These are phyloP conservation scores for Elaeis oleifera DNA, from an alignment of 202 grass and related monocot species.

Conservation along the genomic window DNA sequence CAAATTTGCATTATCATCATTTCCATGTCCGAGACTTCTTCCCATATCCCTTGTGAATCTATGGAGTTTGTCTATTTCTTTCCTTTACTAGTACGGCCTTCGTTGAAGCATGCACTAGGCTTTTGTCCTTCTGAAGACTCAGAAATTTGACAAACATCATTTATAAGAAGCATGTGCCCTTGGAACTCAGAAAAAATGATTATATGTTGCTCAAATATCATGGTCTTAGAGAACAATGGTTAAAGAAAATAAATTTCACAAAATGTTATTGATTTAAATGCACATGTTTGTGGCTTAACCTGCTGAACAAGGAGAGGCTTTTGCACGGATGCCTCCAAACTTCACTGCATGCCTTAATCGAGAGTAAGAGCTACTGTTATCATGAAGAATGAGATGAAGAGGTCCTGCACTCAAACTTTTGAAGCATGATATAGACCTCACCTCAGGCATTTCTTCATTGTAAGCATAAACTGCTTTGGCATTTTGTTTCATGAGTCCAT, in stretches of 20 bases:
- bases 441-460: slow-evolving; percentile 44
- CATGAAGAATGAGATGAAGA: slow-evolving; percentile 31
- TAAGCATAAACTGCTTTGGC: slow-evolving; percentile 24
- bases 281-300: slow-evolving; percentile 43
- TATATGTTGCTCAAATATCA: too few relatives aligned
- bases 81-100: slow-evolving; percentile 50
- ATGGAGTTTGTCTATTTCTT: slow-evolving; percentile 38
- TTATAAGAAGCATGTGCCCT: too few relatives aligned
- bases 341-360: slow-evolving; percentile 29
- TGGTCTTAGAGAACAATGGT: too few relatives aligned
- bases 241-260: neutral
- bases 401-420: slow-evolving; percentile 27
- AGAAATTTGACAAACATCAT: slow-evolving; percentile 11
- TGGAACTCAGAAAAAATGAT: too few relatives aligned
- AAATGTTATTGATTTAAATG: slow-evolving; percentile 14
- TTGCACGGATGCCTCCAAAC: slow-evolving; percentile 27
- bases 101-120: slow-evolving; percentile 55
- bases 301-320: slow-evolving; percentile 41
- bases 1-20: slow-evolving; percentile 35
- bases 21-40: slow-evolving; percentile 29
- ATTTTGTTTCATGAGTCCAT: neutral
- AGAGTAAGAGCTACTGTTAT: slow-evolving; percentile 15
- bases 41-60: slow-evolving; percentile 25
- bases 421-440: slow-evolving; percentile 55
- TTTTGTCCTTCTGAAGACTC: slow-evolving; percentile 38